These are phyloP conservation scores for Trichocomaceae sp. DNA, from an alignment of 2,329 filamentous ascomycete genomes.

Conservation along the genomic window DNA sequence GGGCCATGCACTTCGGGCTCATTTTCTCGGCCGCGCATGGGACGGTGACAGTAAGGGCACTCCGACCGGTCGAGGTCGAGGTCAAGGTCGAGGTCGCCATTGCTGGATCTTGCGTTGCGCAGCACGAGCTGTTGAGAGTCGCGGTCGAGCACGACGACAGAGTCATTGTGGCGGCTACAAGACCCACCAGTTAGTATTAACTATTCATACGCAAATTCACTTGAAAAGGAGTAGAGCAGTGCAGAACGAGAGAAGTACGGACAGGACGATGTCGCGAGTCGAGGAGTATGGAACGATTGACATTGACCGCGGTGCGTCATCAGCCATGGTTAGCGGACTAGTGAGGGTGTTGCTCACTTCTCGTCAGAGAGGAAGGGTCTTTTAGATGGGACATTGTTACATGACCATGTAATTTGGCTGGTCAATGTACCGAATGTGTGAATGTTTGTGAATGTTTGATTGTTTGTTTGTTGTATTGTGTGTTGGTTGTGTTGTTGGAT, in stretches of 20 bases:
- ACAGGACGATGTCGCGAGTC: conserved; percentile 42
- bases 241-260: conserved; percentile 17
- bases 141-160: conserved; percentile 85
- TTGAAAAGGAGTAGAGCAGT: not conserved
- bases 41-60: conserved; percentile 87
- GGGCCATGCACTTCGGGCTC: conserved; percentile 26
- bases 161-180: conserved; percentile 77
- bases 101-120: conserved; percentile 48
- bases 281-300: conserved; percentile 39
- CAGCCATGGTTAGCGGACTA: conserved; percentile 22
- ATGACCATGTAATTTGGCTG: too few species aligned
- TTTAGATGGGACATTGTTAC: not conserved
- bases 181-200: conserved; percentile 10
- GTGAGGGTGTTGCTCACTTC: not conserved
- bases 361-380: conserved; percentile 1
- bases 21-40: conserved; percentile 50
- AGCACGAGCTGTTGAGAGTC: conserved; percentile 79
- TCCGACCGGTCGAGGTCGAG: conserved; percentile 47
- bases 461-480: not conserved
- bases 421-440: too few species aligned
- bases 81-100: conserved; percentile 49
- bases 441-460: too few species aligned
- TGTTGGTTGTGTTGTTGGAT: not conserved
- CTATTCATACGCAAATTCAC: not conserved
- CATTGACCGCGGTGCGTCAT: conserved; percentile 28